Percentiles rank a stretch among this genome's conserved stretches.
phyloP scores from a whole-genome alignment of 306 rosid species.

The Medicago arabica region DNA sequence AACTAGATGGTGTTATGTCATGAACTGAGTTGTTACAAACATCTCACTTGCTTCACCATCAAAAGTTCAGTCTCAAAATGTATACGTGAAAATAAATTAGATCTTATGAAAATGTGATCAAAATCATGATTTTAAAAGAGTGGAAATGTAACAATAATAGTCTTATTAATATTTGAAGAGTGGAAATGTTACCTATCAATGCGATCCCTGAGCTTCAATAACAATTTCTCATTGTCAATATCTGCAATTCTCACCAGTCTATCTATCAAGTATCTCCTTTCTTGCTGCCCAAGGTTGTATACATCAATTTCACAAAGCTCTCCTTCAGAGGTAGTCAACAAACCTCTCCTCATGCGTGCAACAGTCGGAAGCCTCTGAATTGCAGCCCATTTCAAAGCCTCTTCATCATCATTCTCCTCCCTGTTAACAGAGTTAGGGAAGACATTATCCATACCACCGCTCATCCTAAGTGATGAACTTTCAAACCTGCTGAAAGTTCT shows the following conservation, averaged over 20 bases:
- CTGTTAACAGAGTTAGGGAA: neutral
- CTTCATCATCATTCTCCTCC: slow-evolving; percentile 50
- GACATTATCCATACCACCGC: neutral
- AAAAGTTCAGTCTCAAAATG: too few relatives aligned
- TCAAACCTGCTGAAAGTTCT: neutral
- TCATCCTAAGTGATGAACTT: neutral
- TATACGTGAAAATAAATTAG: too few relatives aligned
- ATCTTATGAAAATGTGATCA: neutral
- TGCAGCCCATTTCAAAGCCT: slow-evolving; percentile 56
- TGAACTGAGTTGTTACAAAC: too few relatives aligned
- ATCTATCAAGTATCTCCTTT: slow-evolving; percentile 62
- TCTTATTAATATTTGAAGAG: neutral
- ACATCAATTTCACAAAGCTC: slow-evolving; percentile 67
- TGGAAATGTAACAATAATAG: slow-evolving; percentile 20
- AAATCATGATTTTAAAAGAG: too few relatives aligned
- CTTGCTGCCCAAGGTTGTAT: slow-evolving; percentile 62
- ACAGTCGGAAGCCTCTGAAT: slow-evolving; percentile 53
- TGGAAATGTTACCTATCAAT: slow-evolving; percentile 52
- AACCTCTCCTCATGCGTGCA: slow-evolving; percentile 48
- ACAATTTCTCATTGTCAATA: slow-evolving; percentile 75
- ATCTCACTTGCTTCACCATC: too few relatives aligned
- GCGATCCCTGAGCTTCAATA: slow-evolving; percentile 68
- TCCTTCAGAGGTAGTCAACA: slow-evolving; percentile 52
- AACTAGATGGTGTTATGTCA: too few relatives aligned
- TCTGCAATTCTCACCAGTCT: slow-evolving; percentile 70